phyloP scores from a whole-genome alignment of 139 green algal genomes.

The Coelastrella sp. region DNA sequence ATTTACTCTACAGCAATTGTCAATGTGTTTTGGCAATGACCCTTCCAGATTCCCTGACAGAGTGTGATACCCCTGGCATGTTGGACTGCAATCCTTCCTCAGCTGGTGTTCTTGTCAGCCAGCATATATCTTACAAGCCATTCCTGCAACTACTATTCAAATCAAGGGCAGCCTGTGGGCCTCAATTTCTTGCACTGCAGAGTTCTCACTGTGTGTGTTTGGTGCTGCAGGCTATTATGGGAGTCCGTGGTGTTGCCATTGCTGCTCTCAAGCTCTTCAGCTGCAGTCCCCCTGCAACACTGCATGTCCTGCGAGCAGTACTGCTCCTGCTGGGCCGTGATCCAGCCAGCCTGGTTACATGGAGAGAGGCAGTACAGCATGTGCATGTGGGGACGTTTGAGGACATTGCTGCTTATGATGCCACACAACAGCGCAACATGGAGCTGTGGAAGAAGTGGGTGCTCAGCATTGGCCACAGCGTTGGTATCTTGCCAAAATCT shows the following conservation, averaged over 20 bases:
- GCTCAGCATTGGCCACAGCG: too few relatives aligned
- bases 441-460: constrained; percentile 36
- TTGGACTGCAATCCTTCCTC: neutral
- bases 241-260: constrained; percentile 25
- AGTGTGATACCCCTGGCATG: too few relatives aligned
- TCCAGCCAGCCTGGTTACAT: constrained; percentile 52
- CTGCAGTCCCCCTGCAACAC: constrained; percentile 59
- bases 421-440: constrained; percentile 45
- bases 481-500: too few relatives aligned
- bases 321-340: constrained; percentile 65
- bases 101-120: too few relatives aligned
- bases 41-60: too few relatives aligned
- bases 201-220: neutral
- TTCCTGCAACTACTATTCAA: too few relatives aligned
- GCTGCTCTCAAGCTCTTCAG: constrained; percentile 14
- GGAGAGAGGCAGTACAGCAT: constrained; percentile 56
- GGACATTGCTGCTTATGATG: constrained; percentile 60
- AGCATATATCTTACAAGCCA: too few relatives aligned
- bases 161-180: too few relatives aligned
- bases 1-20: too few relatives aligned
- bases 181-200: too few relatives aligned
- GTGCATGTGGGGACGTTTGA: constrained; percentile 54
- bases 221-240: constrained; percentile 15
- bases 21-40: too few relatives aligned
- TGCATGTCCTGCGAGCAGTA: constrained; percentile 63